Base-by-base conservation (phyloP, 352 stramenopile species). In the Globisporangium viniferum region DNA sequence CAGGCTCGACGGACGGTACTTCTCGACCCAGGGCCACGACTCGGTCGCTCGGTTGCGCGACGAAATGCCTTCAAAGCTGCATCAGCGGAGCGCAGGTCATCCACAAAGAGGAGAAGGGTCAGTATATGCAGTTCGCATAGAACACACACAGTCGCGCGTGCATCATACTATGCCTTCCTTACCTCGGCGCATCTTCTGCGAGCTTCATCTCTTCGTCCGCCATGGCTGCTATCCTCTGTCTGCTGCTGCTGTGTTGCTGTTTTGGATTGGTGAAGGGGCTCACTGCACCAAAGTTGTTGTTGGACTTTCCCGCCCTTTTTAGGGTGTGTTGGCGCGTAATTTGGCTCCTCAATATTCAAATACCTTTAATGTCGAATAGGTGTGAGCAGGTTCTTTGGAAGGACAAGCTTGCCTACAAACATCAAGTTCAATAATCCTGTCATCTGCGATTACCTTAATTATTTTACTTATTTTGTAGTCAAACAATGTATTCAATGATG, bases 21-120 rank as follows among this genome's bases (percentile, higher is more conserved):
- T 99, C 80, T 99, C 97, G 14, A 99, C 97, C 97, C 97, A 99
- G 24, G 97, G 94, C 81, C 96, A 94, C 57, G 86, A 92, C 69
- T 94, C 88, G 7, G 88, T 95, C 51, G 84, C 80, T 39, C 88
- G 82, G 66, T 93, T 93, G 65, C 79, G 78, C 12, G 84, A 92
- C 29, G 88, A 95, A 60, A 95, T 94, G 69, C 88, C 88, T 63
- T 92, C 85, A 61, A 95, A 95, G 46, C 79, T 83, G 64, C 62
- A n/a, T 36, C 8, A 31, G 1, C 29, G 15, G 12, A n/a, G 22
- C 9, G 9, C 4, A 9, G 9, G 10, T 39, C 31, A 33, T 46
- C 2, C 27, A 39, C 5, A 59, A 29, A 29, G 12, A 36, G 15
- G 31, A 22, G n/a, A 18, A 41, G 2, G 6, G 29, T 59, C 20